These are phyloP conservation scores for Monotropa hypopitys DNA, from an alignment of 179 eudicot species.

Conservation along the genomic window DNA sequence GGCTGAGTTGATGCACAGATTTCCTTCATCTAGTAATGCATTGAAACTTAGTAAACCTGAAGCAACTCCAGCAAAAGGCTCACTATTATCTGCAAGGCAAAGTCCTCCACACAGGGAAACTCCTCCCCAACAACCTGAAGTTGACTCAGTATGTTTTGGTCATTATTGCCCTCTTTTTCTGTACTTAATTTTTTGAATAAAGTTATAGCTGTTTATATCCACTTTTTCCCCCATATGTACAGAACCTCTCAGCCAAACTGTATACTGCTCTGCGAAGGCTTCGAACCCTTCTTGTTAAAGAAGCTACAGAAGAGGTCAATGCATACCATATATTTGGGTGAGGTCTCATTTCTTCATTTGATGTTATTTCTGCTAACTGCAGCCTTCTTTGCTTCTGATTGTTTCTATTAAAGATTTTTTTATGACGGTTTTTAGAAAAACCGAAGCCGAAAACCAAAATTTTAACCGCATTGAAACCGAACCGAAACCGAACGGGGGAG, in stretches of 20 bases:
- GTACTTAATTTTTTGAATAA: no score
- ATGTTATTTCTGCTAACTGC: not conserved
- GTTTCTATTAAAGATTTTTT: not conserved
- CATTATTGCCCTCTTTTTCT: not conserved
- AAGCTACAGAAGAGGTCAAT: conserved; percentile 48
- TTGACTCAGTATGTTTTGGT: conserved; percentile 29
- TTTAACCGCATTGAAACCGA: no score
- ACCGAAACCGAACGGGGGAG: no score
- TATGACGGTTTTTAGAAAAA: no score
- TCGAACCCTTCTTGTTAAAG: conserved; percentile 40
- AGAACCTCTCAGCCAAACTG: conserved; percentile 60
- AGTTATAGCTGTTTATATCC: not conserved
- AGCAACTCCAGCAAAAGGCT: conserved; percentile 47
- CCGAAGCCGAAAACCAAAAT: no score
- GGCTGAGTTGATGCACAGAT: conserved; percentile 30
- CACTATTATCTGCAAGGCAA: conserved; percentile 32
- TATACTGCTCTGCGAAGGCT: conserved; percentile 47
- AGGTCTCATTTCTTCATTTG: conserved; percentile 12
- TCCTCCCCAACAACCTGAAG: conserved; percentile 29
- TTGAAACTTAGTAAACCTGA: conserved; percentile 35
- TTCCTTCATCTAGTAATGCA: conserved; percentile 40
- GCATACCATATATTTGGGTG: conserved; percentile 74
- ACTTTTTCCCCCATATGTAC: conserved; percentile 2
- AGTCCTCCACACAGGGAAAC: conserved; percentile 25
- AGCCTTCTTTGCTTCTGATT: not conserved